phyloP scores from a whole-genome alignment of 805 yeast genomes.

The Candida lessepsii region DNA sequence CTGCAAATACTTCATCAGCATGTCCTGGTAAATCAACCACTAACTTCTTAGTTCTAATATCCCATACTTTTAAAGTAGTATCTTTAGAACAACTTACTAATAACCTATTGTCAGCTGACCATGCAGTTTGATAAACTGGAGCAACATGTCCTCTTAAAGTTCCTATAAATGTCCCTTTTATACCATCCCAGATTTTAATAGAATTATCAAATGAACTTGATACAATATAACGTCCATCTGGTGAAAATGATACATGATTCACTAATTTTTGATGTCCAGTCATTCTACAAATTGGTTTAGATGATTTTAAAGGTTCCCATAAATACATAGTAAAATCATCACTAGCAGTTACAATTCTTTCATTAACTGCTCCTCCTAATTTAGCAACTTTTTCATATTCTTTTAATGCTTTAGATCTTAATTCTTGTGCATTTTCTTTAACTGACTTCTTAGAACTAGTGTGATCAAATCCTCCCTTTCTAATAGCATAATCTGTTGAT shows the following conservation, averaged over 20 bases:
- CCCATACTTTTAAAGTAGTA: slow-evolving; percentile 96
- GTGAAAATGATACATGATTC: slow-evolving; percentile 92
- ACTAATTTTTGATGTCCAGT: slow-evolving; percentile 97
- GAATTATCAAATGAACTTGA: slow-evolving; percentile 96
- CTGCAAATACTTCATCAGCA: slow-evolving; percentile 91
- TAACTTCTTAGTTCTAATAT: slow-evolving; percentile 78
- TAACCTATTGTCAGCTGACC: slow-evolving; percentile 93
- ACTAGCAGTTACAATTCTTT: slow-evolving; percentile 88
- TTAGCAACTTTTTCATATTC: slow-evolving; percentile 64
- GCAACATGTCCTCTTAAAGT: slow-evolving; percentile 97
- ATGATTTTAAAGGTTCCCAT: slow-evolving; percentile 85
- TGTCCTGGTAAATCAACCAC: slow-evolving; percentile 94
- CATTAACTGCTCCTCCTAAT: slow-evolving; percentile 54
- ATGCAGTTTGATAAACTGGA: slow-evolving; percentile 94
- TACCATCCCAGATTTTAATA: slow-evolving; percentile 93
- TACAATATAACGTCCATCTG: slow-evolving; percentile 88
- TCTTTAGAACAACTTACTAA: slow-evolving; percentile 94
- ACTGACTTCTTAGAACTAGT: slow-evolving; percentile 43
- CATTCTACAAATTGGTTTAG: slow-evolving; percentile 88
- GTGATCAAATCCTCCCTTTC: slow-evolving; percentile 88
- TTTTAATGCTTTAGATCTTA: slow-evolving; percentile 51
- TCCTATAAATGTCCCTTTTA: slow-evolving; percentile 83
- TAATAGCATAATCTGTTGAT: slow-evolving; percentile 83
- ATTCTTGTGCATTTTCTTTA: slow-evolving; percentile 24
- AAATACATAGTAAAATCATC: slow-evolving; percentile 98